Conservation (phyloP, 805 yeast genomes). For the Kluyveromyces lactis region DNA sequence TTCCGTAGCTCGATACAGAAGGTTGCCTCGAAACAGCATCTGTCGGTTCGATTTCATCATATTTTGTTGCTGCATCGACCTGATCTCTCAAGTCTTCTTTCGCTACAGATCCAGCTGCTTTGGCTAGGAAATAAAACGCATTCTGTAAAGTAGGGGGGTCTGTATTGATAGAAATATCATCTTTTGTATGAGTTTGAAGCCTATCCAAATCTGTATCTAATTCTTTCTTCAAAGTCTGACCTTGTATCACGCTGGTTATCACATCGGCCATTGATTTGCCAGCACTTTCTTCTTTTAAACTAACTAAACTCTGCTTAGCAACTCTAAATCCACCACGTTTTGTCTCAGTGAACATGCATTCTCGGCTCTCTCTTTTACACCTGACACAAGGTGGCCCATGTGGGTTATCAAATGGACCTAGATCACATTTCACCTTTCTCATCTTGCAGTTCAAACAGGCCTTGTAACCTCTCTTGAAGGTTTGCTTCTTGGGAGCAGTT, state of each 20-base stretch:
- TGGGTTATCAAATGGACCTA: conserved; percentile 69
- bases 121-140: conserved; percentile 64
- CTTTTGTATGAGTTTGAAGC: not conserved
- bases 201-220: not conserved
- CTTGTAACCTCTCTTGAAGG: conserved; percentile 48
- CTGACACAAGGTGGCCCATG: conserved; percentile 77
- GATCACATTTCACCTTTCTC: conserved; percentile 78
- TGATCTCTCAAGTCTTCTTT: conserved; percentile 58
- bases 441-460: conserved; percentile 85
- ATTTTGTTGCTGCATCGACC: conserved; percentile 35
- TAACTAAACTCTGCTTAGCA: conserved; percentile 2
- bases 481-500: not conserved
- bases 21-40: not conserved
- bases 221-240: conserved; percentile 1
- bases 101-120: conserved; percentile 72
- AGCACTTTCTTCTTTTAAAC: conserved; percentile 3
- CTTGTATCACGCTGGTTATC: conserved; percentile 6
- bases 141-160: conserved; percentile 36
- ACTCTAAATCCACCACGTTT: conserved; percentile 5
- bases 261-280: conserved; percentile 5
- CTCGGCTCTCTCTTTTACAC: conserved; percentile 73
- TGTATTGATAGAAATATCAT: conserved; percentile 2
- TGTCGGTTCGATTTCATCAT: conserved; percentile 4
- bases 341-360: conserved; percentile 54
- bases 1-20: not conserved